phyloP scores from a whole-genome alignment of 495 filamentous ascomycete genomes.

The Hyphodiscus hymeniophilus region DNA sequence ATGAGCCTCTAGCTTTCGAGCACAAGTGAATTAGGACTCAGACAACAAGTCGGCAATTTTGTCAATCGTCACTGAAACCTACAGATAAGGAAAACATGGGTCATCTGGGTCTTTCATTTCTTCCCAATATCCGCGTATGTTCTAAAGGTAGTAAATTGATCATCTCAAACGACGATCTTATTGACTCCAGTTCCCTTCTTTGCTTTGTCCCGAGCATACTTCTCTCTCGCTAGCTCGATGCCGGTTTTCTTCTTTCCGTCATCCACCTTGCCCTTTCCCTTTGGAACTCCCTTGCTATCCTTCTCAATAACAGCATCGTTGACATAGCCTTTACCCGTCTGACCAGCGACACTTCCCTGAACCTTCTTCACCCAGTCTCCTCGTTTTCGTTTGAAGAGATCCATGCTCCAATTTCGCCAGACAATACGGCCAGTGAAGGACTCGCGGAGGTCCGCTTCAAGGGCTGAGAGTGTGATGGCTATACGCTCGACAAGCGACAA shows the following conservation, averaged over 20 bases:
- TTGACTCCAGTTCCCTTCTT: background rate
- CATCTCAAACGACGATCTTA: background rate
- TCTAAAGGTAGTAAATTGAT: no score
- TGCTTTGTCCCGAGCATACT: constrained; percentile 3
- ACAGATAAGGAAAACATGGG: no score
- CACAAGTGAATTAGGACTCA: no score
- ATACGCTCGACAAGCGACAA: constrained; percentile 46
- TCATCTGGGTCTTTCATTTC: no score
- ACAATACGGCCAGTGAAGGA: constrained; percentile 71
- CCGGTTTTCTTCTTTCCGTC: constrained; percentile 4
- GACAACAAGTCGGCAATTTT: no score
- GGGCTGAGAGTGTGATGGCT: constrained; percentile 32
- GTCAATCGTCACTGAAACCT: no score
- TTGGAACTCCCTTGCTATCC: background rate
- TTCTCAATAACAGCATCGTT: background rate
- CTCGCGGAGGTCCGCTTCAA: constrained; percentile 61
- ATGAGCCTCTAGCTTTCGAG: no score
- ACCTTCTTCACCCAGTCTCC: constrained; percentile 23
- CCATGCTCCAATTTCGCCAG: constrained; percentile 90
- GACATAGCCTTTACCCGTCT: background rate
- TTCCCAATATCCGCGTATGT: no score
- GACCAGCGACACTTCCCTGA: constrained; percentile 3
- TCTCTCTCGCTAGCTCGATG: constrained; percentile 10
- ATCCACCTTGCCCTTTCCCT: constrained; percentile 10
- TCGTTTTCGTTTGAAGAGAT: constrained; percentile 53